Conservation (phyloP, 169 alveolate species). For the Fabrea salina region DNA sequence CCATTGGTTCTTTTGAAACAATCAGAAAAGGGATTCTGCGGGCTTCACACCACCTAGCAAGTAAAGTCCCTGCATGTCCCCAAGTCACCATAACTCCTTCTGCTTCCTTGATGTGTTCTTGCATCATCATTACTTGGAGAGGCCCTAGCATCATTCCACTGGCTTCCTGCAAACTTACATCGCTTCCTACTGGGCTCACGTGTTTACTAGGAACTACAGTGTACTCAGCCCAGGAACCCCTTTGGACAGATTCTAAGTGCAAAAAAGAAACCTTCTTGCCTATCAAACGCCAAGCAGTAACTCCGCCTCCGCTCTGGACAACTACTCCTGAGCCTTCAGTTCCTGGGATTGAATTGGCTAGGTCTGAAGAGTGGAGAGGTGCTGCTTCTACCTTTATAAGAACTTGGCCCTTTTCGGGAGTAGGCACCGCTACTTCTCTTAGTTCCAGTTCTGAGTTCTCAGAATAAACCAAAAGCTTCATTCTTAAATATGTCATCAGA, state of each 20-base stretch:
- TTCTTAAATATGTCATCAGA: too few species aligned
- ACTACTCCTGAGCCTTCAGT: background rate
- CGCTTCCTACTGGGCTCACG: background rate
- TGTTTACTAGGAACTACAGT: background rate
- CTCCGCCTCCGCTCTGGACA: background rate
- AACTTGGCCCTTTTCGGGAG: constrained; percentile 56
- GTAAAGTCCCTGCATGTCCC: too few species aligned
- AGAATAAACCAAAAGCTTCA: too few species aligned
- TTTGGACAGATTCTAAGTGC: background rate
- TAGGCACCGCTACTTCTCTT: constrained; percentile 49
- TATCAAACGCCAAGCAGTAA: background rate
- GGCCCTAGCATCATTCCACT: background rate
- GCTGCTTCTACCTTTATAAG: constrained; percentile 67
- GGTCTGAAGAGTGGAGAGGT: constrained; percentile 69
- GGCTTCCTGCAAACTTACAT: background rate
- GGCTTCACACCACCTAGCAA: too few species aligned
- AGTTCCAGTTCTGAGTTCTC: too few species aligned
- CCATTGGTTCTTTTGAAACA: too few species aligned
- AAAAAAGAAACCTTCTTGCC: background rate
- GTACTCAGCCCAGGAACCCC: background rate
- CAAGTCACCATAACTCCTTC: too few species aligned
- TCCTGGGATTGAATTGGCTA: constrained; percentile 13
- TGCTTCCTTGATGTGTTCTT: background rate
- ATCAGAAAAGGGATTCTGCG: too few species aligned
- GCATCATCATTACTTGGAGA: background rate